Base-by-base conservation (phyloP, 2,329 filamentous ascomycete species). In the Macrophomina phaseolina region DNA sequence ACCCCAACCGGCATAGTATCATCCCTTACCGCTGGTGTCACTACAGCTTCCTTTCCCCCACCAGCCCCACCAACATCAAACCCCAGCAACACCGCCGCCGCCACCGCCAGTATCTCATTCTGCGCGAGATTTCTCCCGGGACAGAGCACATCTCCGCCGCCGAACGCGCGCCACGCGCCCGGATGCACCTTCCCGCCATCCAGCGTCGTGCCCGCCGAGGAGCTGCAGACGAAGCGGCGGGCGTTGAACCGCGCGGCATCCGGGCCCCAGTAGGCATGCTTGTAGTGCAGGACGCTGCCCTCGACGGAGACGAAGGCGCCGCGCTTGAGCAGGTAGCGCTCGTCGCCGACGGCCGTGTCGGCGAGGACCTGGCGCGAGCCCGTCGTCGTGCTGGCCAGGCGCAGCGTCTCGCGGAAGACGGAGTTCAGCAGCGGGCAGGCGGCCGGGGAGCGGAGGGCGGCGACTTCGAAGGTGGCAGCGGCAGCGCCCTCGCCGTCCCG, bases 221-320 rank as follows among this genome's bases (percentile, higher is more conserved):
- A 53, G 4, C 12, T 16, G 28, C 32, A 53, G 36, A 23, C 23
- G 48, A 53, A 53, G 51, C 51, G 51, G 7, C 69, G 42, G 0
- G 82, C 75, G 38, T 83, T 79, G 71, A 85, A 85, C 4, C 68
- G 61, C 2, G 69, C 69, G 1, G 74, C 79, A 45, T 83, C 79
- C 1, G 77, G 69, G 3, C 83, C 82, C 83, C 82, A 85, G 62
- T 83, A 78, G 0, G 73, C 69, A 7, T 70, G 58, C 23, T 81
- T 76, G 2, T 73, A 70, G 66, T 85, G 82, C 14, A 83, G 78
- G 4, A 82, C 76, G 9, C 78, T 78, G 8, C 79, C 79, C 0
- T 79, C 77, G 40, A 84, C 79, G 68, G 84, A 82, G 3, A 85
- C 76, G 2, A 83, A 70, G 5, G 76, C 73, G 34, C 76, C 77